phyloP scores from a whole-genome alignment of 2,329 filamentous ascomycete species.

The Plenodomus lindquistii region DNA sequence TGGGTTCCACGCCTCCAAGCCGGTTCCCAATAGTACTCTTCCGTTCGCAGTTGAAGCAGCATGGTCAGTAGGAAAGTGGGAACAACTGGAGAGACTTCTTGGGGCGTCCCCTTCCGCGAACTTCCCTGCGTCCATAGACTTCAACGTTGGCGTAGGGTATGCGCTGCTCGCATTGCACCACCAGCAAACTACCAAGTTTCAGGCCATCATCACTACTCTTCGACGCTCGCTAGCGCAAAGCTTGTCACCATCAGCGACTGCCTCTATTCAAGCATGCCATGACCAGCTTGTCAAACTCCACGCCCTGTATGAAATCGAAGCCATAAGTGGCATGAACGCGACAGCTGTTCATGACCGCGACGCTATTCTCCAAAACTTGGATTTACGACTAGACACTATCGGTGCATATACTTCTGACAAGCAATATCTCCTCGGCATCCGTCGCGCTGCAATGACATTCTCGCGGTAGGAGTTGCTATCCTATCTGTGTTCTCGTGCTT shows the following conservation, averaged over 20 bases:
- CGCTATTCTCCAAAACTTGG: conserved; percentile 58
- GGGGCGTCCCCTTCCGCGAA: conserved; percentile 49
- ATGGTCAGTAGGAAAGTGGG: conserved; percentile 86
- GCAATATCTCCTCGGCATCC: conserved; percentile 85
- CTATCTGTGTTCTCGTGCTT: neutral
- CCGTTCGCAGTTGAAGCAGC: conserved; percentile 89
- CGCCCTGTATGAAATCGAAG: conserved; percentile 82
- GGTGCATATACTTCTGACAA: conserved; percentile 92
- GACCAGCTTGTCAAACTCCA: conserved; percentile 85
- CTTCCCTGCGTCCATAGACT: conserved; percentile 59
- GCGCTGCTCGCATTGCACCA: conserved; percentile 65
- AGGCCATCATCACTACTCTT: conserved; percentile 63
- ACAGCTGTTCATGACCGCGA: conserved; percentile 43
- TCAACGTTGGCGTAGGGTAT: conserved; percentile 79
- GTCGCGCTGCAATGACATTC: conserved; percentile 84
- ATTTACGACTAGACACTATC: conserved; percentile 81
- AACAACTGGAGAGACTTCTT: conserved; percentile 68
- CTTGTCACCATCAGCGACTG: conserved; percentile 75
- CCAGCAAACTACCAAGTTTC: conserved; percentile 58
- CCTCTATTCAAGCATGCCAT: conserved; percentile 82
- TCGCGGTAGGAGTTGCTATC: conserved; percentile 57
- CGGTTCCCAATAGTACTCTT: conserved; percentile 57
- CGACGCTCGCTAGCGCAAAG: conserved; percentile 72
- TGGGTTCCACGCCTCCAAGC: conserved; percentile 60
- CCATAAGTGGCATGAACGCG: conserved; percentile 59